A percentile compares a stretch with the other conserved stretches of the same genome.
Conservation (phyloP, 2,329 filamentous ascomycete genomes). For the Chaetothyriales sp. region DNA sequence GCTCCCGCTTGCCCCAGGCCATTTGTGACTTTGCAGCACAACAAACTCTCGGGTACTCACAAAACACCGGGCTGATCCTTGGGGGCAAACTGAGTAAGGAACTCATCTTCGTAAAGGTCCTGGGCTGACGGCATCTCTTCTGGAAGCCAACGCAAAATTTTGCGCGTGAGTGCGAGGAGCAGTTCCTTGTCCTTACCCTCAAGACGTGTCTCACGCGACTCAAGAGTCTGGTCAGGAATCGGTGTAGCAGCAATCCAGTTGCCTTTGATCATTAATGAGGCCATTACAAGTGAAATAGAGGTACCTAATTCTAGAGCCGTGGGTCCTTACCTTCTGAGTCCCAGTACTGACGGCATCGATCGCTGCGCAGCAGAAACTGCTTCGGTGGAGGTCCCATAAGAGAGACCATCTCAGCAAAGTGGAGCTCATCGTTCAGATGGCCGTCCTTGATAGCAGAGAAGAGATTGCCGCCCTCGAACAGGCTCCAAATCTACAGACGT, state of each 20-base stretch:
- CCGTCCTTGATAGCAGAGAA: slow-evolving; percentile 9
- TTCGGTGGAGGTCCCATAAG: slow-evolving; percentile 10
- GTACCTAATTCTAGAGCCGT: slow-evolving; percentile 9
- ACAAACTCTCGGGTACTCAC: too few relatives aligned
- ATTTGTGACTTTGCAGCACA: too few relatives aligned
- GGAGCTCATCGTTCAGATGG: slow-evolving; percentile 8
- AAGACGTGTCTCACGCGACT: slow-evolving; percentile 3
- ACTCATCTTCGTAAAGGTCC: slow-evolving; percentile 15
- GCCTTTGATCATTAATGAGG: slow-evolving; percentile 1
- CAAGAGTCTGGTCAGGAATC: slow-evolving; percentile 9
- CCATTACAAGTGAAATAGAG: background rate
- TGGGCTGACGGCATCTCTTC: slow-evolving; percentile 21
- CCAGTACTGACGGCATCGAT: slow-evolving; percentile 10
- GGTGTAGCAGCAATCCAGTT: slow-evolving; percentile 7
- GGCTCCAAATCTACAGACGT: slow-evolving; percentile 10
- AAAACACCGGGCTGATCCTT: too few relatives aligned
- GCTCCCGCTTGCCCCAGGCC: too few relatives aligned
- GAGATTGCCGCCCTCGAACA: slow-evolving; percentile 10
- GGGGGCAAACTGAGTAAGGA: slow-evolving; percentile 1
- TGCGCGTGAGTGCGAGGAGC: slow-evolving; percentile 10
- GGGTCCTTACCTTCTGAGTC: slow-evolving; percentile 7
- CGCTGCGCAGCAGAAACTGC: slow-evolving; percentile 6
- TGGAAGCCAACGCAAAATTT: slow-evolving; percentile 16
- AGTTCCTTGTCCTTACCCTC: slow-evolving; percentile 8
- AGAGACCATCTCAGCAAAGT: slow-evolving; percentile 13